These are phyloP conservation scores for Alternaria metachromatica DNA, from an alignment of 2,329 filamentous ascomycete species.

Conservation along the genomic window DNA sequence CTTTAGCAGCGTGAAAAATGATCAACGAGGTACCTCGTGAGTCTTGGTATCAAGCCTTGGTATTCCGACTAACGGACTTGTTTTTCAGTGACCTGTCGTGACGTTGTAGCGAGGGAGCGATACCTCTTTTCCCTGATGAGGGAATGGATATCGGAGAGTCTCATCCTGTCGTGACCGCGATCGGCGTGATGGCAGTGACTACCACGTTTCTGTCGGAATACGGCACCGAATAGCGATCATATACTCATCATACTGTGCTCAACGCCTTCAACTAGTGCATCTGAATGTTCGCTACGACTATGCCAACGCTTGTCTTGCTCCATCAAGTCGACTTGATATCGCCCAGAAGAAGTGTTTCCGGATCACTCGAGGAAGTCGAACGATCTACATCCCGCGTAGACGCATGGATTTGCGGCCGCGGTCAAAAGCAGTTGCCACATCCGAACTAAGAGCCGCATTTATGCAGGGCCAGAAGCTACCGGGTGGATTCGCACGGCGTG, in stretches of 20 bases:
- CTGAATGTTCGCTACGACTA: not conserved
- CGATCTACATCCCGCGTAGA: not conserved
- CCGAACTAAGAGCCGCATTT: not conserved
- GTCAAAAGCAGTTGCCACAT: conserved; percentile 6
- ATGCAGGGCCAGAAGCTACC: conserved; percentile 6
- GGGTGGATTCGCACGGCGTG: conserved; percentile 5
- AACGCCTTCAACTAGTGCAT: not conserved
- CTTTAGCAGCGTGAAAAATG: not conserved
- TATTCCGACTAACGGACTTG: not conserved
- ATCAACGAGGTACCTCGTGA: not conserved
- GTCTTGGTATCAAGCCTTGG: not conserved
- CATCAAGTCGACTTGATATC: conserved; percentile 1
- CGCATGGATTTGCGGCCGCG: conserved; percentile 9
- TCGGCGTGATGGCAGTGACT: not conserved
- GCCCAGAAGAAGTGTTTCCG: conserved; percentile 14
- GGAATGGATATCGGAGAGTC: not conserved
- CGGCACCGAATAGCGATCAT: not conserved
- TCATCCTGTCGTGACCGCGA: not conserved
- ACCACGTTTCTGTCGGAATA: not conserved
- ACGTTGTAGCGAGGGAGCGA: not conserved
- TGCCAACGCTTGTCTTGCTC: not conserved
- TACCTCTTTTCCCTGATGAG: not conserved
- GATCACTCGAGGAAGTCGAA: not conserved
- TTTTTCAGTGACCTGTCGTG: not conserved
- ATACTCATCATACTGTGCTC: not conserved